phyloP scores from a whole-genome alignment of 805 yeast species.

The Kuraishia ogatae region DNA sequence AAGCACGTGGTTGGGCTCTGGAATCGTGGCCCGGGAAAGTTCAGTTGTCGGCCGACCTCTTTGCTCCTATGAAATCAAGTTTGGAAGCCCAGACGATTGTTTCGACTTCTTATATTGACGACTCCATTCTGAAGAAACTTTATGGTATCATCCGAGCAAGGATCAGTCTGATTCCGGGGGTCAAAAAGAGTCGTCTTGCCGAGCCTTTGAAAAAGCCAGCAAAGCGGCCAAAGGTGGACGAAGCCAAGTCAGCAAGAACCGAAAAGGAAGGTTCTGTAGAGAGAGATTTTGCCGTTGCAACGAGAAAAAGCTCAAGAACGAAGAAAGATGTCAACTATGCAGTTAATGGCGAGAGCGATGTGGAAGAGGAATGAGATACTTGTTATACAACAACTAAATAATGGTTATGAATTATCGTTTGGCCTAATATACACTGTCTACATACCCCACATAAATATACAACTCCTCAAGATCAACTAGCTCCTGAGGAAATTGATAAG shows the following conservation, averaged over 20 bases:
- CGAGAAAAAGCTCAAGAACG: constrained; percentile 35
- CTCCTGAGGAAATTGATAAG: constrained; percentile 47
- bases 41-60: constrained; percentile 62
- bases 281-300: constrained; percentile 12
- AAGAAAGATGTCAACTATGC: constrained; percentile 27
- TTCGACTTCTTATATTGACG: constrained; percentile 47
- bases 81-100: constrained; percentile 50
- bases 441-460: background rate
- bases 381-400: background rate
- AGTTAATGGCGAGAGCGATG: constrained; percentile 10
- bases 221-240: constrained; percentile 4
- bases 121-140: constrained; percentile 30
- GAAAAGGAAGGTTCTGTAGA: background rate
- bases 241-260: background rate
- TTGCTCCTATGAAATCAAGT: constrained; percentile 47
- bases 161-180: constrained; percentile 7
- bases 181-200: constrained; percentile 3
- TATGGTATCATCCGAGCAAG: constrained; percentile 18
- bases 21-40: constrained; percentile 79
- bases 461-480: constrained; percentile 5
- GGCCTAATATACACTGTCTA: background rate
- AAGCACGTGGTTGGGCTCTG: constrained; percentile 55
- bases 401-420: no score
- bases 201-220: background rate
- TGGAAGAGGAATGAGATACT: constrained; percentile 1